Evolutionary conservation across 2,329 filamentous ascomycete species (phyloP).

Genomic region (Cladosporium oxysporum): DNA sequence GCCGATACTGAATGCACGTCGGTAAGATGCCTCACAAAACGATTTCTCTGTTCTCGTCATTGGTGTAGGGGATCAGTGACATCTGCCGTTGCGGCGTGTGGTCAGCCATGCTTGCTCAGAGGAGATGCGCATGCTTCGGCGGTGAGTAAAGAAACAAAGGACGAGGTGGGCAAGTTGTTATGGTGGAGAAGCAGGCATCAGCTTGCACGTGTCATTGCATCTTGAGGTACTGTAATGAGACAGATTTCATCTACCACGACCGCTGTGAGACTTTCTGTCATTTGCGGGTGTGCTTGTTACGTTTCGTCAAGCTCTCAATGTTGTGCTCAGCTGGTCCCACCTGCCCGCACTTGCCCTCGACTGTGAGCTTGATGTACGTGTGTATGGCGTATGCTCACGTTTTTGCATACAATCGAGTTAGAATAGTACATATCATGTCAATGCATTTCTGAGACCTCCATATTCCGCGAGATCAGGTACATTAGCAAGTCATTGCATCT

Average conservation of each 20-base stretch:
- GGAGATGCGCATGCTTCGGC: slow-evolving; percentile 15
- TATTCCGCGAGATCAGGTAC: background rate
- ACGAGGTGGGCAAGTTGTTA: background rate
- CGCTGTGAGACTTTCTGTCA: background rate
- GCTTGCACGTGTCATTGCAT: background rate
- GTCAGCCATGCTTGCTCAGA: slow-evolving; percentile 34
- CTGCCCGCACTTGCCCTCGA: background rate
- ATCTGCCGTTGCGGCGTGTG: slow-evolving; percentile 44
- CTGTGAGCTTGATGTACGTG: background rate
- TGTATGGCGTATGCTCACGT: background rate
- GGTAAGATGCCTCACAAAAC: slow-evolving; percentile 65
- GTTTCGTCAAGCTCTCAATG: slow-evolving; percentile 4
- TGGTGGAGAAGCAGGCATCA: slow-evolving; percentile 7
- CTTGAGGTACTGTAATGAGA: background rate
- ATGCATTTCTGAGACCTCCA: background rate
- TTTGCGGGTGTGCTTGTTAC: background rate
- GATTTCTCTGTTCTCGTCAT: slow-evolving; percentile 70
- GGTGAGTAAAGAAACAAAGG: background rate
- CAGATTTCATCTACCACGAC: background rate
- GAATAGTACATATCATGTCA: background rate
- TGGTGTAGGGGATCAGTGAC: slow-evolving; percentile 76
- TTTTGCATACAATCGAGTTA: background rate
- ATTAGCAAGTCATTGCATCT: slow-evolving; percentile 14
- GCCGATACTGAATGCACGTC: slow-evolving; percentile 8
- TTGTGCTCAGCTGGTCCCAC: slow-evolving; percentile 1